phyloP scores from a whole-genome alignment of 2,329 filamentous ascomycete species.

The Chaetomium olivaceum region DNA sequence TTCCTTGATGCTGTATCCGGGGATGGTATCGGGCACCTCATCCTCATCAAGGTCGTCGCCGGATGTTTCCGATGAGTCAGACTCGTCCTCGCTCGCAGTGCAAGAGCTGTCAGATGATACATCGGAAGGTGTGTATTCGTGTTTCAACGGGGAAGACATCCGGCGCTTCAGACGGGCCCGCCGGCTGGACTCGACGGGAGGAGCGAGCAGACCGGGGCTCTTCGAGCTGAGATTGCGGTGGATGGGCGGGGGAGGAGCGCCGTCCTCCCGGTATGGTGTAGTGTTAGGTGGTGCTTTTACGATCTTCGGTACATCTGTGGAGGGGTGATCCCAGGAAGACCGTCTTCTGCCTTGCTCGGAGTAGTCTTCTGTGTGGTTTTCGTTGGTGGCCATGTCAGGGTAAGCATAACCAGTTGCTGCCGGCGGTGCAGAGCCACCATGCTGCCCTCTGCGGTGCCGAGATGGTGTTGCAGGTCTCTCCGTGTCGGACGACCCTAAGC shows the following conservation, averaged over 20 bases:
- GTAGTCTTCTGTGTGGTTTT: conserved; percentile 29
- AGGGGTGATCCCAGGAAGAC: conserved; percentile 42
- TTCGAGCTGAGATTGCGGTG: conserved; percentile 50
- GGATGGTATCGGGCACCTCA: conserved; percentile 59
- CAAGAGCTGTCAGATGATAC: conserved; percentile 61
- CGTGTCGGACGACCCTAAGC: conserved; percentile 28
- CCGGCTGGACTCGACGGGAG: conserved; percentile 49
- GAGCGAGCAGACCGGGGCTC: conserved; percentile 44
- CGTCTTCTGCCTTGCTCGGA: conserved; percentile 32
- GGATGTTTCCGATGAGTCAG: conserved; percentile 53
- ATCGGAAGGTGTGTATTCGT: conserved; percentile 90
- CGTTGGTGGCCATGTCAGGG: conserved; percentile 42
- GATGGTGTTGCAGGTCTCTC: conserved; percentile 40
- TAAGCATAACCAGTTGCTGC: conserved; percentile 31
- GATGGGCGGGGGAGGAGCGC: conserved; percentile 56
- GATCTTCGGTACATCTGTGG: conserved; percentile 42
- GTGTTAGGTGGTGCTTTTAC: conserved; percentile 40
- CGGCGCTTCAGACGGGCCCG: conserved; percentile 62
- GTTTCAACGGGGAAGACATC: conserved; percentile 90
- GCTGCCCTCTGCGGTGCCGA: conserved; percentile 39
- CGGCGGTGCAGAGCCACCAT: conserved; percentile 32
- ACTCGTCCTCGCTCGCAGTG: conserved; percentile 56
- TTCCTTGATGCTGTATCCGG: conserved; percentile 58
- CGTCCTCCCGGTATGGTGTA: conserved; percentile 51
- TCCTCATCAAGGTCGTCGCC: conserved; percentile 61